phyloP scores from a whole-genome alignment of 2,329 filamentous ascomycete genomes.

The Orbilia javanica region DNA sequence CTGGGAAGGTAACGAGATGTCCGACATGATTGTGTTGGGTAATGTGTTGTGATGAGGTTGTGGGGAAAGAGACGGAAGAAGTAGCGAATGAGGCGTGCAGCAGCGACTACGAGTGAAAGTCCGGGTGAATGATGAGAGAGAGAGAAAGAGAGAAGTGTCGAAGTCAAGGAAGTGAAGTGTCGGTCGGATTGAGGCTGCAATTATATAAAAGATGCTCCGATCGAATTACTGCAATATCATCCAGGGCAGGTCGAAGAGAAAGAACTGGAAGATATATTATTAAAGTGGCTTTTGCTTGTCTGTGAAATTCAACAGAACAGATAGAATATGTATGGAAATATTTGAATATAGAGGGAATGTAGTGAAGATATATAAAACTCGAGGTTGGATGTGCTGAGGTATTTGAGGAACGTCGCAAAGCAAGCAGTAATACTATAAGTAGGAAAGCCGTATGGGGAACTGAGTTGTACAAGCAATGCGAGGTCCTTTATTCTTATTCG shows the following conservation, averaged over 20 bases:
- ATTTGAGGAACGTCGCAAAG: slow-evolving; percentile 59
- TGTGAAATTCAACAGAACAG: neutral
- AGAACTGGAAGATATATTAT: slow-evolving; percentile 32
- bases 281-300: slow-evolving; percentile 16
- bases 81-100: slow-evolving; percentile 38
- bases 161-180: slow-evolving; percentile 60
- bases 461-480: slow-evolving; percentile 59
- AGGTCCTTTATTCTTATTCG: slow-evolving; percentile 57
- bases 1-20: slow-evolving; percentile 61
- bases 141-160: slow-evolving; percentile 54
- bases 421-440: slow-evolving; percentile 51
- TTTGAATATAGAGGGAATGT: slow-evolving; percentile 57
- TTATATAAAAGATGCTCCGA: slow-evolving; percentile 19
- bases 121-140: no score
- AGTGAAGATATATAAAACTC: slow-evolving; percentile 58
- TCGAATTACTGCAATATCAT: slow-evolving; percentile 50
- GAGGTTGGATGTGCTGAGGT: slow-evolving; percentile 55
- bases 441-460: slow-evolving; percentile 52
- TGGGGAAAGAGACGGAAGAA: no score
- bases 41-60: slow-evolving; percentile 53
- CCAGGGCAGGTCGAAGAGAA: slow-evolving; percentile 26
- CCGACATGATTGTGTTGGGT: slow-evolving; percentile 56
- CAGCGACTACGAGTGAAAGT: no score
- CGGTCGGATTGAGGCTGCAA: neutral
- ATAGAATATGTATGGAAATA: slow-evolving; percentile 12